These are phyloP conservation scores for Panus rudis DNA, from an alignment of 768 basidiomycete genomes.

Conservation along the genomic window DNA sequence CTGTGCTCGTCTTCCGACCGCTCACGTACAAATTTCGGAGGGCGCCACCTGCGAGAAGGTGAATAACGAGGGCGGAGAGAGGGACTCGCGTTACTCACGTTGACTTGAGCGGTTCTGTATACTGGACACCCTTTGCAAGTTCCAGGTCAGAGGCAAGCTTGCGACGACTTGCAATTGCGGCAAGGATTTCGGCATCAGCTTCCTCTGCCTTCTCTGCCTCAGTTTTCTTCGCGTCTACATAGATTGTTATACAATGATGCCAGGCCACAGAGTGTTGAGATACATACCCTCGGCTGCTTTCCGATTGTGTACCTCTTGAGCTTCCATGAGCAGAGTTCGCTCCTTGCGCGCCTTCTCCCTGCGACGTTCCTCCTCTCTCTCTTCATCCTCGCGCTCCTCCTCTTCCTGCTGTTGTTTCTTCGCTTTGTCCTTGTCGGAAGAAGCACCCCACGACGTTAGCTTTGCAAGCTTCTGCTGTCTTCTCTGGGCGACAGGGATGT, in stretches of 20 bases:
- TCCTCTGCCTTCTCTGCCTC: slow-evolving; percentile 82
- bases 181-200: slow-evolving; percentile 83
- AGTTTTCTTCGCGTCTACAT: slow-evolving; percentile 78
- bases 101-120: slow-evolving; percentile 78
- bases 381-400: slow-evolving; percentile 58
- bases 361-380: slow-evolving; percentile 70
- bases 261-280: not conserved
- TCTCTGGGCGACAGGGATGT: slow-evolving; percentile 82
- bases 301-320: slow-evolving; percentile 86
- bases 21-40: slow-evolving; percentile 77
- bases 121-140: slow-evolving; percentile 86
- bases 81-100: slow-evolving; percentile 44
- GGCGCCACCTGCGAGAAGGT: slow-evolving; percentile 62
- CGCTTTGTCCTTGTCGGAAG: slow-evolving; percentile 44
- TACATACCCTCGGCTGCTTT: slow-evolving; percentile 73
- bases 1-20: slow-evolving; percentile 63
- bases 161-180: slow-evolving; percentile 83
- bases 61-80: not conserved
- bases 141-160: slow-evolving; percentile 92
- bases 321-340: slow-evolving; percentile 83
- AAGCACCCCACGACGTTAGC: slow-evolving; percentile 55
- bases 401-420: slow-evolving; percentile 47
- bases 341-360: slow-evolving; percentile 77
- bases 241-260: slow-evolving; percentile 2
- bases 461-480: slow-evolving; percentile 76